Conservation (phyloP, 2,329 filamentous ascomycete genomes). For the Arthrinium puccinioides region DNA sequence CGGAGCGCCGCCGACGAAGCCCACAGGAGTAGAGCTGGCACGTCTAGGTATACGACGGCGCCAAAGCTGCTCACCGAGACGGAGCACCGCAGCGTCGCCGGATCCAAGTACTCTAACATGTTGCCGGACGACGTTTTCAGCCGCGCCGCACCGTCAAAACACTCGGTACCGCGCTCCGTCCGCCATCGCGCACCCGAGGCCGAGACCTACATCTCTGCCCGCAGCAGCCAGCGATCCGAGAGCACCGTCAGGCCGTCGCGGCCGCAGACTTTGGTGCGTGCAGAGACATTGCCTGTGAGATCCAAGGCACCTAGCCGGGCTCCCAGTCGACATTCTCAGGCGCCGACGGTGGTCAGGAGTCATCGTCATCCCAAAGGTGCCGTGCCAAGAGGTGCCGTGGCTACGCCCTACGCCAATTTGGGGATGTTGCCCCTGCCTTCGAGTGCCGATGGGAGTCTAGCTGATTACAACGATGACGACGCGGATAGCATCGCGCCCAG, state of each 20-base stretch:
- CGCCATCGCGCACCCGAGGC: conserved; percentile 3
- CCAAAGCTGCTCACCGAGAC: conserved; percentile 18
- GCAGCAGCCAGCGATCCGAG: conserved; percentile 16
- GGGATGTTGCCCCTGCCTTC: conserved; percentile 2
- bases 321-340: not conserved
- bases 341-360: no score
- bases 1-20: conserved; percentile 30
- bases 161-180: conserved; percentile 3
- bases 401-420: conserved; percentile 1
- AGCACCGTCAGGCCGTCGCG: conserved; percentile 25
- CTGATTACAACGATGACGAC: conserved; percentile 35
- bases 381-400: not conserved
- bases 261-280: conserved; percentile 3
- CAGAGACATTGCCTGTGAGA: conserved; percentile 1
- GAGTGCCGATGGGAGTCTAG: conserved; percentile 1
- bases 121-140: conserved; percentile 5
- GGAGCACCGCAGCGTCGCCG: conserved; percentile 19
- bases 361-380: not conserved
- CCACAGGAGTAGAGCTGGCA: no score
- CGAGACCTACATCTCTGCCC: conserved; percentile 6
- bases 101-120: conserved; percentile 11
- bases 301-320: conserved; percentile 9
- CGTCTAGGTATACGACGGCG: conserved; percentile 25
- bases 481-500: conserved; percentile 47
- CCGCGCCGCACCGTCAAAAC: conserved; percentile 4